Base-by-base conservation (phyloP, 2,329 filamentous ascomycete species). In the Colletotrichum shisoi region DNA sequence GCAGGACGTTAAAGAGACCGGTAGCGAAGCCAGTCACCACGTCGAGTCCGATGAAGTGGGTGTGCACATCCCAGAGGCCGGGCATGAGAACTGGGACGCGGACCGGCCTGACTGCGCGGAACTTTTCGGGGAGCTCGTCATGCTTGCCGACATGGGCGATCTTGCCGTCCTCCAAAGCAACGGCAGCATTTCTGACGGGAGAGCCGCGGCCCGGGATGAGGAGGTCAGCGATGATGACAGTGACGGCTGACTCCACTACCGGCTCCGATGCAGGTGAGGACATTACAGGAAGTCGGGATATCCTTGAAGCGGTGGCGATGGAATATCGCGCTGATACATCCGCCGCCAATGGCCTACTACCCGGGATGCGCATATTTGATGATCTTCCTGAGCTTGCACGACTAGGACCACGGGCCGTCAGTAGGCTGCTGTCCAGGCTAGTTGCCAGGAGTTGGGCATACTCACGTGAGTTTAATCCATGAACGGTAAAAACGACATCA, bases 41-140 rank as follows among this genome's bases (percentile, higher is more conserved):
- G 21, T 72, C 72, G 4, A 73, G 63, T n/a, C 80, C 83, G 4
- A 77, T 69, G 68, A 81, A 83, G 71, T 85, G 84, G 0, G 79
- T 77, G 71, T 85, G 83, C 68, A 78, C 81, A 64, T 86, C 84
- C 83, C 83, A 85, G 24, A 86, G 77, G 2, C 84, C 83, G 0
- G 83, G 83, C 74, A 85, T 80, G 9, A 83, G 71, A 11, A 81
- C 78, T 0, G 79, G 77, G 15, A 84, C 79, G 19, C 75, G 73
- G 0, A 73, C 75, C 31, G 72, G 72, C 1, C 63, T 67, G 31
- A 78, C 59, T 5, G 68, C 37, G 15, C 64, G 67, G 64, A 79
- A 81, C 57, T 76, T 72, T 12, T 57, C 52, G 1, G 79, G 79
- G 5, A 79, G 63, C 15, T 71, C 68, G 13, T 68, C 44, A 45